These are phyloP conservation scores for Angomonas desouzai DNA, from an alignment of 208 protist genomes.

Conservation along the genomic window DNA sequence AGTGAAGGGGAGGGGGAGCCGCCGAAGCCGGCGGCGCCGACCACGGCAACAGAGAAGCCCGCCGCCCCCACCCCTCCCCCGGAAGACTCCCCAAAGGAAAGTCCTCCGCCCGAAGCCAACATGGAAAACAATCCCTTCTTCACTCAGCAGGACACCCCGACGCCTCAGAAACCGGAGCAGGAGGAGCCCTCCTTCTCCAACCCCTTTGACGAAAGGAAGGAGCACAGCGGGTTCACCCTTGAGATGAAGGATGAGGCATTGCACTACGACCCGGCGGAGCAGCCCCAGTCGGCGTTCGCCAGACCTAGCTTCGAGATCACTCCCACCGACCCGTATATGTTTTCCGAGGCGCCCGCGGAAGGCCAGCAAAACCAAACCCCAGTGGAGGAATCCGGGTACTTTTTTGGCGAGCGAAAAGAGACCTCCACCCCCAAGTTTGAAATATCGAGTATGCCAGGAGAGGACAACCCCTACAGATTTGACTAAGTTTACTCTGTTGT, in stretches of 20 bases:
- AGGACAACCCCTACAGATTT: slow-evolving; percentile 1
- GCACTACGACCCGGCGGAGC: background rate
- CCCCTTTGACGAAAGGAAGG: background rate
- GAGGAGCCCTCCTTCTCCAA: background rate
- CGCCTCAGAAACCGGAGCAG: background rate
- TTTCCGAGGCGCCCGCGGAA: background rate
- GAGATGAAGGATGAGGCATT: background rate
- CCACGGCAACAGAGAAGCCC: too few relatives aligned
- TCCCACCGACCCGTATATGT: background rate
- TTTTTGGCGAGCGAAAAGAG: slow-evolving; percentile 12
- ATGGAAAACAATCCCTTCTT: background rate
- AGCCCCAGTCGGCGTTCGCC: background rate
- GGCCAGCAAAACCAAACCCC: background rate
- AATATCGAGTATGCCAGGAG: background rate
- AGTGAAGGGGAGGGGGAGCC: background rate
- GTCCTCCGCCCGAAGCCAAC: background rate
- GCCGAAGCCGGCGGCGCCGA: too few relatives aligned
- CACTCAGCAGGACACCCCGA: background rate
- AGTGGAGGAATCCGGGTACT: slow-evolving; percentile 3
- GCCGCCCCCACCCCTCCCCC: background rate
- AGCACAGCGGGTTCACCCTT: background rate
- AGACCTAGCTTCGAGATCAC: slow-evolving; percentile 4
- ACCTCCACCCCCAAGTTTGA: background rate
- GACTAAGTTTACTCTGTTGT: background rate
- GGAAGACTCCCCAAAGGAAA: background rate